phyloP scores from a whole-genome alignment of 1,284 basidiomycete genomes.

The Agaricales sp. region DNA sequence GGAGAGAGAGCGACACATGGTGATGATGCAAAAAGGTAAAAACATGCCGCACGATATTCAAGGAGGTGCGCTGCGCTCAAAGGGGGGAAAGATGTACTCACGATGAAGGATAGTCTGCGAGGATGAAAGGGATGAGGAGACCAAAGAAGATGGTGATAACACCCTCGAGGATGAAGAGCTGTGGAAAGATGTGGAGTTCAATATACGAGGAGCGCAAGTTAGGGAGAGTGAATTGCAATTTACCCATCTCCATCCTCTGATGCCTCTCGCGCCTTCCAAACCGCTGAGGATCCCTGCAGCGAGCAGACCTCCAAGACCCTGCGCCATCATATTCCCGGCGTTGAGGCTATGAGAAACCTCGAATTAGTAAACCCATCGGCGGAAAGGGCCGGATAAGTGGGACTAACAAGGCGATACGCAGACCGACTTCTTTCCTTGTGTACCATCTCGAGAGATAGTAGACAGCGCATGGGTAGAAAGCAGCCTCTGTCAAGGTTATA shows the following conservation, averaged over 20 bases:
- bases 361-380: no score
- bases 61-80: no score
- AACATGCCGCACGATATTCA: no score
- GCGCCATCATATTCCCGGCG: constrained; percentile 13
- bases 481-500: constrained; percentile 12
- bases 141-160: constrained; percentile 12
- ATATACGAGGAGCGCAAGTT: neutral
- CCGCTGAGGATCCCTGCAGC: constrained; percentile 28
- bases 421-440: constrained; percentile 13
- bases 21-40: no score
- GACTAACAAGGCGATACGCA: constrained; percentile 21
- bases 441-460: constrained; percentile 17
- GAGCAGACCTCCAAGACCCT: constrained; percentile 28
- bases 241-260: constrained; percentile 28
- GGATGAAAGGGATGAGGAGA: constrained; percentile 12
- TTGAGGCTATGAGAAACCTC: constrained; percentile 8
- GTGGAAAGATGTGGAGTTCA: neutral
- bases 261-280: constrained; percentile 32
- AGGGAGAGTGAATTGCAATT: neutral
- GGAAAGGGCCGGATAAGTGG: no score
- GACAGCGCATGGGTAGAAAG: constrained; percentile 15
- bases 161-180: constrained; percentile 15
- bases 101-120: constrained; percentile 13
- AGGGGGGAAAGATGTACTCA: constrained; percentile 1
- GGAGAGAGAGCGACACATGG: no score